A percentile compares a stretch with the other conserved stretches of the same genome.
phyloP scores from a whole-genome alignment of 192 early-diverging fungal species.

The Coemansia aciculifera region DNA sequence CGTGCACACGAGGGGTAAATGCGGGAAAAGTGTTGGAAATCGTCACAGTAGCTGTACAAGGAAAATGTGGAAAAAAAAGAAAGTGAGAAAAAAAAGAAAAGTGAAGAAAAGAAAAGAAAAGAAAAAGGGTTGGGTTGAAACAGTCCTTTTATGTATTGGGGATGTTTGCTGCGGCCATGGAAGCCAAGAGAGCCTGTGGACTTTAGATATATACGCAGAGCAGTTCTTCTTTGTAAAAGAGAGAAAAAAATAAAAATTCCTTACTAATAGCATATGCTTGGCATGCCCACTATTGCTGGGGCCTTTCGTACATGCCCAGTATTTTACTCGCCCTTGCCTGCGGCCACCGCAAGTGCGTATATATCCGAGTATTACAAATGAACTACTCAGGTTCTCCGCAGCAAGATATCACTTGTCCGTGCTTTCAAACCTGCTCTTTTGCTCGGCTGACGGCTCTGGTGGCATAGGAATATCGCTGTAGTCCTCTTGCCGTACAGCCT shows the following conservation, averaged over 20 bases:
- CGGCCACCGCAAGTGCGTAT: neutral
- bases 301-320: no score
- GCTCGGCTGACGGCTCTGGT: constrained; percentile 33
- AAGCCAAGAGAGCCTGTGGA: neutral
- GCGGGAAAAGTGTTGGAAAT: neutral
- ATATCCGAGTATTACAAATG: neutral
- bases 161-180: neutral
- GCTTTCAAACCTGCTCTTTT: constrained; percentile 24
- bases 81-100: neutral
- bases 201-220: neutral
- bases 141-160: neutral
- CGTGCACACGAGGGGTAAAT: constrained; percentile 4
- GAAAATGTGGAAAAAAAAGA: neutral
- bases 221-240: neutral
- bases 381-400: neutral
- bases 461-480: constrained; percentile 74
- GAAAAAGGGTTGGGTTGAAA: neutral
- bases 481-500: constrained; percentile 75
- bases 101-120: neutral
- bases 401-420: neutral
- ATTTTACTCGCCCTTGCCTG: neutral
- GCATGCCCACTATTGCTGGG: neutral
- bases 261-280: neutral
- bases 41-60: neutral
- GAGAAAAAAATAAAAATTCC: neutral